Base-by-base conservation (phyloP, 306 rosid genomes). In the Pueraria montana region DNA sequence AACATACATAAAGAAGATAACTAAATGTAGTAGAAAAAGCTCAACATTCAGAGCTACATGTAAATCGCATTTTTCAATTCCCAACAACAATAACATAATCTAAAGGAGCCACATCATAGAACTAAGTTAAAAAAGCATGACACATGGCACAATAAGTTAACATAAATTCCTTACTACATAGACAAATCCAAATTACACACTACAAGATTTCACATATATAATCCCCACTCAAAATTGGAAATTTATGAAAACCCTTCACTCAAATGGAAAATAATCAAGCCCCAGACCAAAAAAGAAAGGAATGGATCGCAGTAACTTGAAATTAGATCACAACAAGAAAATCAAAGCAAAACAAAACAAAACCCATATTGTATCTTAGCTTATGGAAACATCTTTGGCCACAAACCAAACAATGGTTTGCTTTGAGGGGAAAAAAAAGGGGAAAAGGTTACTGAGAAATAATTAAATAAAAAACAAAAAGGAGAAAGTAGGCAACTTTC, bases 191-290 rank as follows among this genome's bases (percentile, higher is more conserved):
- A 38, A 13, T 40, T 56, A 81, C 55, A 81, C 82, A 48, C 40
- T n/a, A 77, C 75, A 40, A 76, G 84, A 90, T 66, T 82, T 55
- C 64, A 68, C 85, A n/a, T n/a, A n/a, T n/a, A 73, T 3, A 87
- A 85, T 59, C 72, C 26, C 4, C 14, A 40, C 20, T 48, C 42
- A 85, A 66, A 66, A 40, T 3, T 1, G 20, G 21, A 75, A 86
- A 45, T 65, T 83, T 11, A 76, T 53, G 21, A 76, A 73, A 84
- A 79, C 76, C 87, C 78, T 34, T 8, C 36, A 79, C 71, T 46
- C 34, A 66, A 17, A 77, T 27, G 16, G 77, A 34, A 84, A 70
- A 11, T 74, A 84, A 76, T 27, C 21, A 74, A 78, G 78, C 21
- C 46, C 55, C 21, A 79, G 43, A 3, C 49, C 11, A 14, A 46